Conservation (phyloP, 1,284 basidiomycete genomes). For the Tetrapyrgos nigripes region DNA sequence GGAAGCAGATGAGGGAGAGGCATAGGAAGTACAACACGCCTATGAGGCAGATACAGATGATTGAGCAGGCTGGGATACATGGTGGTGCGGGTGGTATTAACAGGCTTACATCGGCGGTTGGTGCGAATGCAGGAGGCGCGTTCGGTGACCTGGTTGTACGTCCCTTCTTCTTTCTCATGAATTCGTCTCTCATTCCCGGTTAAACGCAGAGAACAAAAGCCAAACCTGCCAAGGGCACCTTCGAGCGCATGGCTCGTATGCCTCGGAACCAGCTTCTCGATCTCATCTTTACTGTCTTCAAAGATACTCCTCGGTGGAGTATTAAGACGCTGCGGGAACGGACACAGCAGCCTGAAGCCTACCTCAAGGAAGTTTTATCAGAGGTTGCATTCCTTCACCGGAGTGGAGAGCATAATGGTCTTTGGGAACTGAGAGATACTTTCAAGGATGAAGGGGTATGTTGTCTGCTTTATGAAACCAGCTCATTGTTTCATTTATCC, state of each 20-base stretch:
- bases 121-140: constrained; percentile 47
- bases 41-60: constrained; percentile 61
- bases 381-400: constrained; percentile 86
- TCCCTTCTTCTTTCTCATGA: constrained; percentile 18
- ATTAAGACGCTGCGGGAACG: constrained; percentile 82
- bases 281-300: constrained; percentile 83
- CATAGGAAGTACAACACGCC: constrained; percentile 67
- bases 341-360: constrained; percentile 91
- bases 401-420: constrained; percentile 76
- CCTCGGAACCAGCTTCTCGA: constrained; percentile 91
- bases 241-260: constrained; percentile 90
- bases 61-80: constrained; percentile 61
- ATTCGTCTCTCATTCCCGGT: constrained; percentile 4
- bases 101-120: constrained; percentile 62
- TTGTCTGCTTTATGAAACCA: constrained; percentile 17
- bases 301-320: constrained; percentile 81
- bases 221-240: constrained; percentile 70
- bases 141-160: constrained; percentile 71
- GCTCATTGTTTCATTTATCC: background rate
- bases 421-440: constrained; percentile 73
- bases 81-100: constrained; percentile 75
- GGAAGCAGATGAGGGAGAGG: constrained; percentile 68
- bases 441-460: constrained; percentile 67
- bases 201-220: constrained; percentile 63
- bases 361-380: constrained; percentile 86